Base-by-base conservation (phyloP, 2,329 filamentous ascomycete species). In the Ustilaginoidea virens region DNA sequence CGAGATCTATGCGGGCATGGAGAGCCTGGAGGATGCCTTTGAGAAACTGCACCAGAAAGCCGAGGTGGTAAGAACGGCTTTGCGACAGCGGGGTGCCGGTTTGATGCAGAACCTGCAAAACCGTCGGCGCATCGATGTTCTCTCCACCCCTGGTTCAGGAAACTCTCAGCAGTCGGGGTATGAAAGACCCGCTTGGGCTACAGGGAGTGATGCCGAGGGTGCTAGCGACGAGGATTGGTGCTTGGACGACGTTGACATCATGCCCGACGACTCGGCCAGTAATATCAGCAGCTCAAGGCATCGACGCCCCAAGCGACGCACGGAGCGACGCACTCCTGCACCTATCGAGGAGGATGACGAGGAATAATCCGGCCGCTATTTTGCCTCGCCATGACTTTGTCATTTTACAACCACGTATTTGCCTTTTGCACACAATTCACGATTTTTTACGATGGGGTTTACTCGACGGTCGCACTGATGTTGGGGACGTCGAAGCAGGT, bases 1-100 rank as follows among this genome's bases (percentile, higher is more conserved):
- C 5, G 83, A 93, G 45, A 92, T 96, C 33, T 94, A 87, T 54
- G 67, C 74, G 19, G 82, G 86, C 36, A 96, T 96, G 87, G 87
- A 96, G 55, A 75, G 74, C 0, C 67, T 96, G 15, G 87, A 96
- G 52, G 83, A 94, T 46, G 85, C 86, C 0, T 94, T 96, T 42
- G 87, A 96, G 56, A 74, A 72, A 17, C 63, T 96, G n/a, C 87
- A 96, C 48, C 69, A 73, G 39, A 78, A 77, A 44, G 87, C 87
- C 2, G 85, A 94, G 55, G 53, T 64, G 12, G 80, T 94, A 11
- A 75, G 87, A 5, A 74, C 71, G 14, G 71, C 77, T 1, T 63
- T 96, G 5, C 77, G 86, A 5, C 80, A 90, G 47, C 79, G 87
- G 23, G 75, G 77, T 10, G 82, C 83, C 1, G 86, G 82, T 2